Percentiles rank a stretch among this genome's conserved stretches.
These are phyloP conservation scores for Microsporum audouinii DNA, from an alignment of 2,329 filamentous ascomycete genomes.

Conservation along the genomic window DNA sequence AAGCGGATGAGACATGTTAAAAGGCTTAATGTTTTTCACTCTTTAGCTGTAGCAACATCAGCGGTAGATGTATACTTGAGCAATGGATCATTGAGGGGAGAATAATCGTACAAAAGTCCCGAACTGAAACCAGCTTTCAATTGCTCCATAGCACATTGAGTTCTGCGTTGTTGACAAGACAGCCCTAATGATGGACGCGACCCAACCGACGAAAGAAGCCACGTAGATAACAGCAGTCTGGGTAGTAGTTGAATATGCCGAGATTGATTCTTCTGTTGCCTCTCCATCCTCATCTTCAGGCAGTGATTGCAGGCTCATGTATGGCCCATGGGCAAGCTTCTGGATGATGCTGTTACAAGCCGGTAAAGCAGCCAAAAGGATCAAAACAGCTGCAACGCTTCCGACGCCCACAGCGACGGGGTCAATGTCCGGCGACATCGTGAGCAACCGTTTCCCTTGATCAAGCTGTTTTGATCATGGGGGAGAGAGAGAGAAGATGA, in stretches of 20 bases:
- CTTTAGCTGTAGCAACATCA: neutral
- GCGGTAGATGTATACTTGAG: neutral
- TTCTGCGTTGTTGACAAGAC: neutral
- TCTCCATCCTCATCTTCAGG: slow-evolving; percentile 5
- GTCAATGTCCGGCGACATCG: neutral
- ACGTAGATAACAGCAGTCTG: neutral
- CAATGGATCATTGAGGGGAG: neutral
- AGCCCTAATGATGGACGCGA: neutral
- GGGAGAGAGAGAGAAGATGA: neutral
- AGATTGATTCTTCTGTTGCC: neutral
- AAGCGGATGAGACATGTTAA: neutral
- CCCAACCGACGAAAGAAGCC: neutral
- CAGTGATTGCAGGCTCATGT: neutral
- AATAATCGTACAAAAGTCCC: neutral
- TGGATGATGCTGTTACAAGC: neutral
- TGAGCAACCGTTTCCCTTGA: neutral
- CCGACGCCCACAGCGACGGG: neutral
- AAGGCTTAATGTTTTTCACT: neutral
- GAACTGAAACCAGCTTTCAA: neutral
- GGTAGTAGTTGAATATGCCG: neutral
- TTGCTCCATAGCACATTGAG: neutral
- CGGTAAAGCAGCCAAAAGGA: neutral
- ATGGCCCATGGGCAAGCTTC: neutral
- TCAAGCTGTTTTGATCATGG: neutral
- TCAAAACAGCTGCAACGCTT: neutral